Percentiles rank a stretch among this genome's conserved stretches.
phyloP scores from a whole-genome alignment of 208 protist genomes.

The Leishmania gerbilli region DNA sequence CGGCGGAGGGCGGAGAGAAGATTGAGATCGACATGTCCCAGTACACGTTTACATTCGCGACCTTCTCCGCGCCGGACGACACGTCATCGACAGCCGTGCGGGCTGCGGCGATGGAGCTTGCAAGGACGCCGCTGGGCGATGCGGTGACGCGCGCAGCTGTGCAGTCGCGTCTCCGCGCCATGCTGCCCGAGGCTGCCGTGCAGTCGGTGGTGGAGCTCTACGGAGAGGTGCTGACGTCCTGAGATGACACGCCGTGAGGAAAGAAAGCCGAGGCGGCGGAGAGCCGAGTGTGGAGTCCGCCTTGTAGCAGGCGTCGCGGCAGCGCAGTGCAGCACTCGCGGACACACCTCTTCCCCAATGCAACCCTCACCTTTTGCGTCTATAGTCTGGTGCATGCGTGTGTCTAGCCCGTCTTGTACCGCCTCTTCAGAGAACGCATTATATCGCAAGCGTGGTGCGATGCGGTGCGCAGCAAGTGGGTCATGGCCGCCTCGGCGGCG shows the following conservation, averaged over 20 bases:
- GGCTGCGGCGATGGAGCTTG: conserved; percentile 14
- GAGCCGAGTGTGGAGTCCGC: not conserved
- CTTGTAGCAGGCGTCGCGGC: not conserved
- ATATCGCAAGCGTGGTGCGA: not conserved
- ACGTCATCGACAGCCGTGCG: conserved; percentile 72
- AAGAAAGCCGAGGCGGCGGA: not conserved
- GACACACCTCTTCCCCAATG: not conserved
- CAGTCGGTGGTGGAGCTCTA: conserved; percentile 17
- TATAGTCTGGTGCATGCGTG: not conserved
- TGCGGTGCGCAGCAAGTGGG: not conserved
- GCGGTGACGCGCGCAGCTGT: not conserved
- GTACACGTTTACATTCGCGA: conserved; percentile 51
- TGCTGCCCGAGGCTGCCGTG: conserved; percentile 31
- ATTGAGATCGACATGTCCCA: conserved; percentile 42
- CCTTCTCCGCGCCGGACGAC: conserved; percentile 34
- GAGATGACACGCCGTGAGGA: not conserved
- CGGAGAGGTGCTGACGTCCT: not conserved
- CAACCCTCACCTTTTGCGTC: not conserved
- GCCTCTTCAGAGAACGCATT: not conserved
- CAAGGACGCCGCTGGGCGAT: not conserved
- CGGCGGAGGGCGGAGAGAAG: conserved; percentile 12
- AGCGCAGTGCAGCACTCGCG: not conserved
- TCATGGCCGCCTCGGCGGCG: not conserved
- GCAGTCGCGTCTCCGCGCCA: conserved; percentile 4
- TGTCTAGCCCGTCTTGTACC: not conserved